These are phyloP conservation scores for Amylostereum chailletii DNA, from an alignment of 1,284 basidiomycete species.

Conservation along the genomic window DNA sequence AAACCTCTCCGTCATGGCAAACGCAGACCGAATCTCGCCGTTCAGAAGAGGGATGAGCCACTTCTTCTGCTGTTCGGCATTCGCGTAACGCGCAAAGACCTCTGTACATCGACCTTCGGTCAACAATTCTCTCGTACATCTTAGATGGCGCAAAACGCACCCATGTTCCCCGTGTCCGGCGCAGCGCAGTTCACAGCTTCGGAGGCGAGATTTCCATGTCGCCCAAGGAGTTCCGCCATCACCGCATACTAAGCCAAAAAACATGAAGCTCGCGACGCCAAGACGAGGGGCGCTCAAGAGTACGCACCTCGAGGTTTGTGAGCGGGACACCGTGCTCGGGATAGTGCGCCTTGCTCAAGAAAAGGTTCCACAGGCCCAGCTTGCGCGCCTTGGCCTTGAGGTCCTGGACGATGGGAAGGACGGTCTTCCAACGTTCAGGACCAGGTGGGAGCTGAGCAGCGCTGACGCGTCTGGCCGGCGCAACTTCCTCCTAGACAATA, in stretches of 20 bases:
- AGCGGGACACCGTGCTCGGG: constrained; percentile 83
- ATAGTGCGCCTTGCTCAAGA: constrained; percentile 91
- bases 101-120: constrained; percentile 38
- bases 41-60: constrained; percentile 87
- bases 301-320: constrained; percentile 80
- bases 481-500: constrained; percentile 69
- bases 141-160: constrained; percentile 29
- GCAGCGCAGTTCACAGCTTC: constrained; percentile 90
- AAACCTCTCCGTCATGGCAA: constrained; percentile 91
- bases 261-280: neutral
- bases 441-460: constrained; percentile 80
- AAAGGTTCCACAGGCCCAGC: constrained; percentile 94
- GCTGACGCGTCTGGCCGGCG: constrained; percentile 73
- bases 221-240: constrained; percentile 92
- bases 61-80: constrained; percentile 81
- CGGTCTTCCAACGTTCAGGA: constrained; percentile 76
- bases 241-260: constrained; percentile 69
- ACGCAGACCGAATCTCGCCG: constrained; percentile 89
- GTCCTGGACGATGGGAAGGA: constrained; percentile 76
- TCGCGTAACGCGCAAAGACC: constrained; percentile 92
- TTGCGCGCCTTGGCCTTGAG: constrained; percentile 85
- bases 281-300: neutral
- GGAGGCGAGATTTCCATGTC: constrained; percentile 74
- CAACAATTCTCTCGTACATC: constrained; percentile 1
- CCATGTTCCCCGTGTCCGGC: constrained; percentile 95